Base-by-base conservation (phyloP, 495 filamentous ascomycete genomes). In the Annulohypoxylon moriforme region DNA sequence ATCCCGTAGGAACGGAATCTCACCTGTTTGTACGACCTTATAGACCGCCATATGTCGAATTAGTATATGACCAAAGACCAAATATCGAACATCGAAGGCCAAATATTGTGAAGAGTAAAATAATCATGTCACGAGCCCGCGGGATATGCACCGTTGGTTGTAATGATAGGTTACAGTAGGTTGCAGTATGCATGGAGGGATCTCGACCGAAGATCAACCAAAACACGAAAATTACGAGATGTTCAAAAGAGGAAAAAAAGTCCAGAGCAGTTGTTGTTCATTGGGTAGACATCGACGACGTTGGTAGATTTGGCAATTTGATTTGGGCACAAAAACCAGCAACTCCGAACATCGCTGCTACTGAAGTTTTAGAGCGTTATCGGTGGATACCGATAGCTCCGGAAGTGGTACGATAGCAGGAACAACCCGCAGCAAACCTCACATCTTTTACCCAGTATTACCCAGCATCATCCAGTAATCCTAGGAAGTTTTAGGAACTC, bases 371-470 rank as follows among this genome's bases (percentile, higher is more conserved):
- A 60, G 64, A 64, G 69, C 24, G 47, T 25, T 52, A 68, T 68
- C 69, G 69, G 69, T 72, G 33, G 20, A 10, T 10, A 64, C 69
- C 69, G 69, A 72, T 64, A 64, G 58, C 69, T 60, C 47, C 25
- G 29, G 44, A 68, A 68, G 60, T 72, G 69, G 69, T 72, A 72
- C 69, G 69, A 72, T 68, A 22, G 44, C 33, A 67, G 33, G 11
- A 44, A 36, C 60, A 52, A 25, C 47, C 6, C 6, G 27, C 27
- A 29, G 27, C 27, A 61, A 56, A 8, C 18, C 33, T 40, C 47
- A 24, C 29, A 61, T 10, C 46, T 24, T 25, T 49, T 25, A 25
- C 20, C 46, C 46, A 49, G 46, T 25, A 25, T 49, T 55, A 58
- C 52, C 52, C 63, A 58, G 33, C 50, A 10, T 24, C 16, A 10